These are phyloP conservation scores for Cardamine chenopodiifolia DNA, from an alignment of 345 rosid species.

Conservation along the genomic window DNA sequence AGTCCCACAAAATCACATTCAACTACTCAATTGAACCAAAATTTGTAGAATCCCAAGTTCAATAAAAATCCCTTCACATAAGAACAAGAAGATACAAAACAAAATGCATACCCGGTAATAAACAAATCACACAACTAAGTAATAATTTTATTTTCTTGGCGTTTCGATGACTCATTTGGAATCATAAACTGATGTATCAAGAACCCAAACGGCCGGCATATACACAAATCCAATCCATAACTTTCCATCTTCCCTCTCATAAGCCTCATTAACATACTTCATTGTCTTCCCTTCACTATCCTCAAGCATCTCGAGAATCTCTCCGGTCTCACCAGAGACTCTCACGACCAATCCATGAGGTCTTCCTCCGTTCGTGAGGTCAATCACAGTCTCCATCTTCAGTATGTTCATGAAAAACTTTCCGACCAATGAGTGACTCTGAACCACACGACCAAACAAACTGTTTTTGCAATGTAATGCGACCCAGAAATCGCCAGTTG, in stretches of 20 bases:
- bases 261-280: constrained; percentile 73
- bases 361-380: constrained; percentile 50
- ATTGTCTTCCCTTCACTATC: constrained; percentile 54
- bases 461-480: constrained; percentile 23
- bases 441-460: constrained; percentile 35
- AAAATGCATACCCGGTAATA: too few relatives aligned
- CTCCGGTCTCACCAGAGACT: constrained; percentile 53
- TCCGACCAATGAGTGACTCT: constrained; percentile 48
- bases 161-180: too few relatives aligned
- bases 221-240: constrained; percentile 65
- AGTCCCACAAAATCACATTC: background rate
- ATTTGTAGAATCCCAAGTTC: background rate
- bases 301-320: constrained; percentile 53
- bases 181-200: too few relatives aligned
- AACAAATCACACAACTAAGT: too few relatives aligned
- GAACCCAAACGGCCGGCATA: constrained; percentile 48
- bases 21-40: constrained; percentile 9
- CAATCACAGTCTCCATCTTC: constrained; percentile 49
- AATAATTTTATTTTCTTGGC: too few relatives aligned
- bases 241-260: constrained; percentile 57
- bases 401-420: constrained; percentile 42
- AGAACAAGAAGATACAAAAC: background rate
- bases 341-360: constrained; percentile 58
- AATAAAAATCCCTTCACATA: background rate
- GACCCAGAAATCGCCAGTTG: constrained; percentile 37